These are phyloP conservation scores for Lachnellula cervina DNA, from an alignment of 2,329 filamentous ascomycete genomes.

Conservation along the genomic window DNA sequence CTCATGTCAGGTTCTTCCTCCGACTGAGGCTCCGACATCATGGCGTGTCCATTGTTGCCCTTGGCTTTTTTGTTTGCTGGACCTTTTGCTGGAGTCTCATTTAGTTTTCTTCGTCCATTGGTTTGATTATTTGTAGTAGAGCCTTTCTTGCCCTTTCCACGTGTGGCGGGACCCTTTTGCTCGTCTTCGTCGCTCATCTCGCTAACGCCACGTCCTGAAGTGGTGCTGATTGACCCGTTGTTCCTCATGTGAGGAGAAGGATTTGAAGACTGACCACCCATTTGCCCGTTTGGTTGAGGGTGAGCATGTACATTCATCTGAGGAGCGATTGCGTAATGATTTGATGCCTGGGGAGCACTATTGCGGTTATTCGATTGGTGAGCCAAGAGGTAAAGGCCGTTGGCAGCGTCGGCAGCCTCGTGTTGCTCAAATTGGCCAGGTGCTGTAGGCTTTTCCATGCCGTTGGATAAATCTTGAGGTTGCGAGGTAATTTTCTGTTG, in stretches of 20 bases:
- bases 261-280: constrained; percentile 20
- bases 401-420: constrained; percentile 89
- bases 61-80: constrained; percentile 70
- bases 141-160: constrained; percentile 66
- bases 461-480: constrained; percentile 41
- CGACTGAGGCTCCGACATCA: constrained; percentile 32
- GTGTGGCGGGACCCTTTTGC: constrained; percentile 58
- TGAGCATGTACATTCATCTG: constrained; percentile 30
- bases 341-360: constrained; percentile 40
- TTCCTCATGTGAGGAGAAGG: constrained; percentile 49
- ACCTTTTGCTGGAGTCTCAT: constrained; percentile 61
- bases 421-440: constrained; percentile 75
- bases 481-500: constrained; percentile 43
- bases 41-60: constrained; percentile 42
- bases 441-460: constrained; percentile 40
- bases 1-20: constrained; percentile 41
- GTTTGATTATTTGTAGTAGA: constrained; percentile 39
- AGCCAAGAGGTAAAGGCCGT: constrained; percentile 87
- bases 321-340: constrained; percentile 26
- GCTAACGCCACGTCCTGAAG: constrained; percentile 51
- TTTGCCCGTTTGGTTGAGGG: constrained; percentile 21
- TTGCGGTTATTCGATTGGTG: constrained; percentile 56
- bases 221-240: constrained; percentile 37
- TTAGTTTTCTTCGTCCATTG: constrained; percentile 73
- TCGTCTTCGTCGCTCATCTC: constrained; percentile 69